A percentile compares a stretch with the other conserved stretches of the same genome.
Evolutionary conservation across 169 alveolate species (phyloP).

Genomic region (Plasmodium yoelii): DNA sequence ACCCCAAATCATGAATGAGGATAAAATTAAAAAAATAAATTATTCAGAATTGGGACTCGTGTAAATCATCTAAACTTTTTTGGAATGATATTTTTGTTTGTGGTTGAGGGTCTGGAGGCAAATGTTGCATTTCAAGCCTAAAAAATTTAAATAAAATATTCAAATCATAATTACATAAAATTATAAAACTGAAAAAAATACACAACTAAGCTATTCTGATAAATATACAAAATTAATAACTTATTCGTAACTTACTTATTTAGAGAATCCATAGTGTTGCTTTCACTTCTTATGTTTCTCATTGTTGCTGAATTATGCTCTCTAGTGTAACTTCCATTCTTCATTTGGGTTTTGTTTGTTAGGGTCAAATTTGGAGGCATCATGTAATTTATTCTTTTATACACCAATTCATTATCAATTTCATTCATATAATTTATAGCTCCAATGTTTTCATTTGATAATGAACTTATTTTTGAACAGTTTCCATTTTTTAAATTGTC

Average conservation of each 20-base stretch:
- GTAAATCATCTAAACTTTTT: constrained; percentile 22
- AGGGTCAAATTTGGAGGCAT: constrained; percentile 69
- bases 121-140: constrained; percentile 68
- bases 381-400: constrained; percentile 27
- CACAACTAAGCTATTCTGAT: too few species aligned
- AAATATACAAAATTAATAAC: neutral
- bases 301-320: constrained; percentile 27
- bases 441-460: constrained; percentile 7
- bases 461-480: constrained; percentile 27
- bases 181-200: neutral
- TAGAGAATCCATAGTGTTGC: constrained; percentile 22
- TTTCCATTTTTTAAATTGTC: constrained; percentile 17
- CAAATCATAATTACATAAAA: neutral
- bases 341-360: constrained; percentile 12
- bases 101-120: constrained; percentile 74
- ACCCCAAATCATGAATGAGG: neutral
- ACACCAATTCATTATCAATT: constrained; percentile 10
- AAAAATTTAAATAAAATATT: neutral
- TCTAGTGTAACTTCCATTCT: neutral
- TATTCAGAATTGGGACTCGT: neutral
- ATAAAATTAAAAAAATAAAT: neutral
- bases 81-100: constrained; percentile 63
- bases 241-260: constrained; percentile 28
- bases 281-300: constrained; percentile 23
- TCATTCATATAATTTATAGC: neutral